Conservation (phyloP, 768 basidiomycete species). For the Boletus pseudo-olivaceus region DNA sequence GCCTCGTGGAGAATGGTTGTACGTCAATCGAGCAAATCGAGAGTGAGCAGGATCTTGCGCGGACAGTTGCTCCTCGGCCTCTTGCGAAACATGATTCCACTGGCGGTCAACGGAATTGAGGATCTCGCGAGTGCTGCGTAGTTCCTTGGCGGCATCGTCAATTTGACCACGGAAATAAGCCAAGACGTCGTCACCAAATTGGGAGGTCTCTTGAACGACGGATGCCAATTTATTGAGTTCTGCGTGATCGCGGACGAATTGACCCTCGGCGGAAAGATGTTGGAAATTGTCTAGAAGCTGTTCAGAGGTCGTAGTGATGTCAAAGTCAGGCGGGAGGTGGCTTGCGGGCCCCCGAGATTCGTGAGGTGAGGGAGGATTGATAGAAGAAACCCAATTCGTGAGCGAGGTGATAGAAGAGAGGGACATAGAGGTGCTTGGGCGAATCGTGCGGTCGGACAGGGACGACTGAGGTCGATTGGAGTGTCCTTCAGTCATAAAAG, state of each 20-base stretch:
- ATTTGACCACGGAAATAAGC: constrained; percentile 51
- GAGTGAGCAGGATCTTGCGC: constrained; percentile 1
- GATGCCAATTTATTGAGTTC: constrained; percentile 44
- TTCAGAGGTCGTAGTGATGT: constrained; percentile 42
- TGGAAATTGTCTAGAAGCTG: constrained; percentile 55
- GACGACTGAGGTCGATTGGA: constrained; percentile 49
- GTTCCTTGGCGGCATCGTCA: constrained; percentile 47
- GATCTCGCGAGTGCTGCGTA: constrained; percentile 44
- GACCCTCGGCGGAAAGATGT: constrained; percentile 41
- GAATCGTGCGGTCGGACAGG: constrained; percentile 53
- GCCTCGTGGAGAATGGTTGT: constrained; percentile 46
- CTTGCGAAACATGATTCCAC: constrained; percentile 41
- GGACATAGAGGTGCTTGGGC: constrained; percentile 39
- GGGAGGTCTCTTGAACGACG: constrained; percentile 46
- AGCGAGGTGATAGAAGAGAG: constrained; percentile 50
- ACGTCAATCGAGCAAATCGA: constrained; percentile 12
- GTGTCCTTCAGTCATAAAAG: constrained; percentile 53
- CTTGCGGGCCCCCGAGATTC: constrained; percentile 33
- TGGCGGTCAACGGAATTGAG: constrained; percentile 43
- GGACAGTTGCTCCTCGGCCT: constrained; percentile 43
- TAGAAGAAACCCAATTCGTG: constrained; percentile 29
- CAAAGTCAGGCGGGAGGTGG: constrained; percentile 41
- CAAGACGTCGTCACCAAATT: constrained; percentile 45
- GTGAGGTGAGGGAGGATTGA: constrained; percentile 13
- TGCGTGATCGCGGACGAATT: constrained; percentile 35